Conservation (phyloP, 1,284 basidiomycete genomes). For the Leccinum griseonigrum region DNA sequence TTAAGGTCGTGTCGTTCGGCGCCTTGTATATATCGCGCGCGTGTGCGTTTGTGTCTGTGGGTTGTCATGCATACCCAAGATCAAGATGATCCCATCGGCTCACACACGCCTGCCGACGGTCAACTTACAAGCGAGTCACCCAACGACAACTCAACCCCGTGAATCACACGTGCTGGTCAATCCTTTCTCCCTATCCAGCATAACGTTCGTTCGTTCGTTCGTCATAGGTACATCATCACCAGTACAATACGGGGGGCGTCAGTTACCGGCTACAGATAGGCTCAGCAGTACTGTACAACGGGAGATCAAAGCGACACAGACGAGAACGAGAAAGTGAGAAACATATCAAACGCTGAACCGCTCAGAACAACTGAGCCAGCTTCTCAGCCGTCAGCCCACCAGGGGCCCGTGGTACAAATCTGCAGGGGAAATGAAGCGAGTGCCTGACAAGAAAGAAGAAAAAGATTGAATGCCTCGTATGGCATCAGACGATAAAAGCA, state of each 20-base stretch:
- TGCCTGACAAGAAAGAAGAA: conserved; percentile 14
- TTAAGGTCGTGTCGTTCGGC: background rate
- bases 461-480: background rate
- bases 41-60: background rate
- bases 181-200: background rate
- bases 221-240: background rate
- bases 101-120: background rate
- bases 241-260: background rate
- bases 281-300: background rate
- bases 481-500: background rate
- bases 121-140: background rate
- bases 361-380: conserved; percentile 20
- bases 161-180: background rate
- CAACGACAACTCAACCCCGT: background rate
- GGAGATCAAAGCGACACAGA: background rate
- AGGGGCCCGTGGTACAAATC: conserved; percentile 21
- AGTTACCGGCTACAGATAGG: background rate
- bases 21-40: background rate
- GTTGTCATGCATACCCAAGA: background rate
- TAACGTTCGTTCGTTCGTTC: background rate
- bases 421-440: conserved; percentile 26
- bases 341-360: background rate
- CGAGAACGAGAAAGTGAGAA: background rate
- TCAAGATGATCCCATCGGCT: background rate
- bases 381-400: conserved; percentile 20